Percentiles rank a stretch among this genome's conserved stretches.
Evolutionary conservation across 176 grass and related monocot genomes (phyloP).

Genomic region (Poa annua): DNA sequence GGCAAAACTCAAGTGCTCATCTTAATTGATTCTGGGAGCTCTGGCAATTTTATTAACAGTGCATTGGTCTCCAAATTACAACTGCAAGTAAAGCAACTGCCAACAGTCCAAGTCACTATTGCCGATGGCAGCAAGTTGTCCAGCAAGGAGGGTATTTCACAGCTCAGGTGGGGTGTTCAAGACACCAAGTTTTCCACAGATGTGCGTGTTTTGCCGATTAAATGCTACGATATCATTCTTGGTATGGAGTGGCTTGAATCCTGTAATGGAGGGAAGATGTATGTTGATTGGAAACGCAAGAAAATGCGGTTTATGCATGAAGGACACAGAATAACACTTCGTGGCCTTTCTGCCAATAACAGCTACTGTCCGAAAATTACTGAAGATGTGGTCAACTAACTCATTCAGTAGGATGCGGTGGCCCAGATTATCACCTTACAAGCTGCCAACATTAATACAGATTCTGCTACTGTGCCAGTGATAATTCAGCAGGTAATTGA

Average conservation of each 20-base stretch:
- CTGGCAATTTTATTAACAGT: not conserved
- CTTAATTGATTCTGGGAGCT: not conserved
- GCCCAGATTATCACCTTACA: too few relatives aligned
- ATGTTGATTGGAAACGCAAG: not conserved
- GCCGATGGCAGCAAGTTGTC: not conserved
- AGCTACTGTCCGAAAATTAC: too few relatives aligned
- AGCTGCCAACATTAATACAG: too few relatives aligned
- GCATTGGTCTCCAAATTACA: fast-evolving
- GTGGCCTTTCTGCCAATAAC: too few relatives aligned
- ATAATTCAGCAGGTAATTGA: too few relatives aligned
- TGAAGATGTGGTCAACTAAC: too few relatives aligned
- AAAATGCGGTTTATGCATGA: not conserved
- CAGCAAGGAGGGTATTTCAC: fast-evolving
- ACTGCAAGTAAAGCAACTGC: fast-evolving
- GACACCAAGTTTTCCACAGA: fast-evolving
- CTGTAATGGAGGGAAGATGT: not conserved
- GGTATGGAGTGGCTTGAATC: not conserved
- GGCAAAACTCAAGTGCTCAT: not conserved
- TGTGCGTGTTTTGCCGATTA: fast-evolving
- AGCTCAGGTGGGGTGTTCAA: not conserved
- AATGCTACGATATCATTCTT: not conserved
- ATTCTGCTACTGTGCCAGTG: too few relatives aligned
- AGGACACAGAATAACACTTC: too few relatives aligned
- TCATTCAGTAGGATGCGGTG: too few relatives aligned
- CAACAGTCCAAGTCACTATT: not conserved